Evolutionary conservation across 768 basidiomycete species (phyloP).

Genomic region (Mycena sanguinolenta): DNA sequence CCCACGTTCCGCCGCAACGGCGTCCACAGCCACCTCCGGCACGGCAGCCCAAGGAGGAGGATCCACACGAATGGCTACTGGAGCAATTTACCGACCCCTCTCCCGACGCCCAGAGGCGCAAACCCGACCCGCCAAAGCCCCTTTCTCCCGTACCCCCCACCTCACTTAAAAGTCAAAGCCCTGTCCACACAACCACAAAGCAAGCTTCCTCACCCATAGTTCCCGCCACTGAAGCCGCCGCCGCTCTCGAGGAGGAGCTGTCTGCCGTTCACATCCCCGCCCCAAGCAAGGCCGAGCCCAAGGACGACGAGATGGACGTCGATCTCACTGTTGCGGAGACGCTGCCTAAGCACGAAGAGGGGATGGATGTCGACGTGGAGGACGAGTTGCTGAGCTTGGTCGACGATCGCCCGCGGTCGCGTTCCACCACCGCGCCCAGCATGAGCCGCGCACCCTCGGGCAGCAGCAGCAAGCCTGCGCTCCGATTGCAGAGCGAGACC

Average conservation of each 20-base stretch:
- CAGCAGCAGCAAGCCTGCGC: constrained; percentile 25
- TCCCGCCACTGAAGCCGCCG: constrained; percentile 49
- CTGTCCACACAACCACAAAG: constrained; percentile 40
- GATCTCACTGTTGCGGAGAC: constrained; percentile 59
- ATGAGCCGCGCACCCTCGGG: constrained; percentile 32
- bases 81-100: constrained; percentile 63
- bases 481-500: constrained; percentile 26
- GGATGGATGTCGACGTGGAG: constrained; percentile 64
- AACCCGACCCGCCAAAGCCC: constrained; percentile 23
- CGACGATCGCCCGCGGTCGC: constrained; percentile 59
- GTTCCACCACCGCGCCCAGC: constrained; percentile 31
- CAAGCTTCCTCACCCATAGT: constrained; percentile 39
- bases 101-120: constrained; percentile 30
- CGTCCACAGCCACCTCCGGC: constrained; percentile 19
- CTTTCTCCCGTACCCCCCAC: constrained; percentile 43
- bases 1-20: constrained; percentile 21
- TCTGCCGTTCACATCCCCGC: constrained; percentile 50
- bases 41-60: constrained; percentile 54
- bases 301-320: constrained; percentile 59
- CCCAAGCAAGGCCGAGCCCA: constrained; percentile 46
- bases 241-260: constrained; percentile 61
- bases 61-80: constrained; percentile 73
- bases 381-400: constrained; percentile 80
- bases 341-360: constrained; percentile 44
- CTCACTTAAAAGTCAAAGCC: constrained; percentile 44